Conservation (phyloP, 768 basidiomycete genomes). For the Collybia sordida region DNA sequence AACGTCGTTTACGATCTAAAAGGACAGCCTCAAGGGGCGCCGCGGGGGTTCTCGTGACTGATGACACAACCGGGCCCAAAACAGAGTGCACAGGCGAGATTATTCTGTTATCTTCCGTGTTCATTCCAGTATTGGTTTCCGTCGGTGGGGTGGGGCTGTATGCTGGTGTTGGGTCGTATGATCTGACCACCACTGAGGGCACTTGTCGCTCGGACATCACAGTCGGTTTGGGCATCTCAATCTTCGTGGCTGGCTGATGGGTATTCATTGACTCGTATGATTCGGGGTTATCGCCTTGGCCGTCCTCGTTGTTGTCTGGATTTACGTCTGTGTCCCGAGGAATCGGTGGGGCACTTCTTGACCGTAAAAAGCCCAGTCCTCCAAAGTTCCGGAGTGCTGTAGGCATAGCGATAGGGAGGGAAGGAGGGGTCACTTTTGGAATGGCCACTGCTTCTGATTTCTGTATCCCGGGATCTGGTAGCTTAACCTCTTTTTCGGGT, state of each 20-base stretch:
- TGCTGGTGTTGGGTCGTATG: not conserved
- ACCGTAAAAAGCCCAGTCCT: constrained; percentile 50
- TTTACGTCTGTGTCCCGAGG: constrained; percentile 33
- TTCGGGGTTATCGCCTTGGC: constrained; percentile 2
- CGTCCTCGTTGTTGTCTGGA: constrained; percentile 5
- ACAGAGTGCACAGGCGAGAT: constrained; percentile 1
- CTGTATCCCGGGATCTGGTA: constrained; percentile 5
- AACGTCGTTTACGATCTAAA: constrained; percentile 63
- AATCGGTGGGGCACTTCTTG: constrained; percentile 59
- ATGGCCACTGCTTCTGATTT: not conserved
- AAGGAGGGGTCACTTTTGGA: constrained; percentile 4
- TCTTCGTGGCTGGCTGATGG: not conserved
- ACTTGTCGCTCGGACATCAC: not conserved
- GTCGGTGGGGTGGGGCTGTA: not conserved
- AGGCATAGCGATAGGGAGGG: constrained; percentile 31
- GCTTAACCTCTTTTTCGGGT: constrained; percentile 18
- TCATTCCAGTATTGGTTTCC: not conserved
- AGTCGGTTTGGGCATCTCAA: not conserved
- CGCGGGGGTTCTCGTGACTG: constrained; percentile 40
- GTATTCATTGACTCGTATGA: not conserved
- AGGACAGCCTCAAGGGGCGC: constrained; percentile 67
- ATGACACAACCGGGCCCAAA: constrained; percentile 10
- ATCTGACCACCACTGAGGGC: not conserved
- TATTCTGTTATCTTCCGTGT: not conserved
- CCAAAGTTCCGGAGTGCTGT: constrained; percentile 44